Percentiles rank a stretch among this genome's conserved stretches.
Evolutionary conservation across 2,329 filamentous ascomycete species (phyloP).

Genomic region (Scolecobasidium constrictum): DNA sequence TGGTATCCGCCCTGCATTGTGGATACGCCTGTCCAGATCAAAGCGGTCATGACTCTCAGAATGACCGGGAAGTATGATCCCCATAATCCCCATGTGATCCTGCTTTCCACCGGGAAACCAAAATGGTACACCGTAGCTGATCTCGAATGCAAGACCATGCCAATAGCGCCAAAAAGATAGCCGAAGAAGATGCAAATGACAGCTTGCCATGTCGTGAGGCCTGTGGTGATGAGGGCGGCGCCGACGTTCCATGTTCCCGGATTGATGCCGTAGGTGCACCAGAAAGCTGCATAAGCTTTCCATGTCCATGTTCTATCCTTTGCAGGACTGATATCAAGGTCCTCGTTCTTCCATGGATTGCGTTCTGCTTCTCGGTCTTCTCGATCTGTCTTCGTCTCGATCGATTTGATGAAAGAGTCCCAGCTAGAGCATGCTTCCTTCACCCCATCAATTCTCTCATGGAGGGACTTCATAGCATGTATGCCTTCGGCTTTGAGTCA

Average conservation of each 20-base stretch:
- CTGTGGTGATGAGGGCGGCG: conserved; percentile 25
- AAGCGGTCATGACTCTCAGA: conserved; percentile 29
- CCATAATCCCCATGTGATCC: conserved; percentile 31
- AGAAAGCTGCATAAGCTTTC: conserved; percentile 13
- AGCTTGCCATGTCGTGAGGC: conserved; percentile 31
- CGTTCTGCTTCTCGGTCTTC: conserved; percentile 10
- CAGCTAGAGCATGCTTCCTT: conserved; percentile 10
- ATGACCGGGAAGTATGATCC: conserved; percentile 29
- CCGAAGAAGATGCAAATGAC: conserved; percentile 29
- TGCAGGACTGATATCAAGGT: conserved; percentile 12
- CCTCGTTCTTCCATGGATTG: conserved; percentile 13
- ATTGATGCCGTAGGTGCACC: conserved; percentile 13
- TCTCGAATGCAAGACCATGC: conserved; percentile 24
- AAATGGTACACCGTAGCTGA: conserved; percentile 30
- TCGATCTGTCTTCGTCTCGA: conserved; percentile 11
- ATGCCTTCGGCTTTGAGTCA: no score
- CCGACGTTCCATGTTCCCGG: conserved; percentile 25
- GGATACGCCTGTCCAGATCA: conserved; percentile 30
- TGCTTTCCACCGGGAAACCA: conserved; percentile 30
- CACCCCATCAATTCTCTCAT: no score
- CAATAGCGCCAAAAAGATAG: conserved; percentile 24
- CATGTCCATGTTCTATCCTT: conserved; percentile 13
- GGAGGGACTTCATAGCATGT: no score
- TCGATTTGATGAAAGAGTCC: conserved; percentile 9
- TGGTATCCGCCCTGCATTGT: conserved; percentile 24